These are phyloP conservation scores for Aspergillus ellipticus DNA, from an alignment of 495 filamentous ascomycete genomes.

Conservation along the genomic window DNA sequence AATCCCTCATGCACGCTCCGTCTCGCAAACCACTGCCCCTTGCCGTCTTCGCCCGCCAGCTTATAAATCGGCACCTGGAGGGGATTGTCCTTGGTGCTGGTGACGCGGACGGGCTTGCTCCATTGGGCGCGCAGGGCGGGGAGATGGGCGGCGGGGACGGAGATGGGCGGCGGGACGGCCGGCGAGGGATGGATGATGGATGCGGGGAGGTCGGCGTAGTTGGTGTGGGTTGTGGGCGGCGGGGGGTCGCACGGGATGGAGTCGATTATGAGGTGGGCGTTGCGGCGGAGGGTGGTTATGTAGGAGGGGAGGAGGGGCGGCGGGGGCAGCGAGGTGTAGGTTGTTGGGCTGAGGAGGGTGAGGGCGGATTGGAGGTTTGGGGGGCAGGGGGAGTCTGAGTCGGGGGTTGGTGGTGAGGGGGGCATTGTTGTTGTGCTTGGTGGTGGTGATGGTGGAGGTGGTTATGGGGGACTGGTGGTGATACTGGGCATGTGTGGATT, in stretches of 20 bases:
- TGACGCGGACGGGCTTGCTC: constrained; percentile 77
- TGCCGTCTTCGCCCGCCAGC: constrained; percentile 69
- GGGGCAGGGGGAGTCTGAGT: no score
- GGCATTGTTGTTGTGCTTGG: background rate
- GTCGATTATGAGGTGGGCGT: constrained; percentile 68
- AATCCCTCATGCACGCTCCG: constrained; percentile 77
- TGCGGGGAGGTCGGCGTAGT: constrained; percentile 13
- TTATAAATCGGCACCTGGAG: constrained; percentile 77
- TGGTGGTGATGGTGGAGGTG: constrained; percentile 1
- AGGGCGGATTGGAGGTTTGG: constrained; percentile 68
- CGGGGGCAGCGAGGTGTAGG: constrained; percentile 60
- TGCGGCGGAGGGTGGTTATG: constrained; percentile 56
- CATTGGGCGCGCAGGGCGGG: constrained; percentile 71
- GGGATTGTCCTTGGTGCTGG: constrained; percentile 64
- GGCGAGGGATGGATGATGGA: constrained; percentile 12
- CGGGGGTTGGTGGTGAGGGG: background rate
- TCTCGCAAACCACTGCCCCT: constrained; percentile 85
- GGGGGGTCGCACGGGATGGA: constrained; percentile 54
- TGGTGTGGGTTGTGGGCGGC: constrained; percentile 5
- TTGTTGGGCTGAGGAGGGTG: constrained; percentile 64
- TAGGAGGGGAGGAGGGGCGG: constrained; percentile 44
- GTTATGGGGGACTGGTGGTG: no score
- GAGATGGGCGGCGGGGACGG: constrained; percentile 41
- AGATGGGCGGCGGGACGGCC: constrained; percentile 46
- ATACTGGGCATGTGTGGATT: background rate